Conservation (phyloP, 1,284 basidiomycete species). For the Polyporus tsugae region DNA sequence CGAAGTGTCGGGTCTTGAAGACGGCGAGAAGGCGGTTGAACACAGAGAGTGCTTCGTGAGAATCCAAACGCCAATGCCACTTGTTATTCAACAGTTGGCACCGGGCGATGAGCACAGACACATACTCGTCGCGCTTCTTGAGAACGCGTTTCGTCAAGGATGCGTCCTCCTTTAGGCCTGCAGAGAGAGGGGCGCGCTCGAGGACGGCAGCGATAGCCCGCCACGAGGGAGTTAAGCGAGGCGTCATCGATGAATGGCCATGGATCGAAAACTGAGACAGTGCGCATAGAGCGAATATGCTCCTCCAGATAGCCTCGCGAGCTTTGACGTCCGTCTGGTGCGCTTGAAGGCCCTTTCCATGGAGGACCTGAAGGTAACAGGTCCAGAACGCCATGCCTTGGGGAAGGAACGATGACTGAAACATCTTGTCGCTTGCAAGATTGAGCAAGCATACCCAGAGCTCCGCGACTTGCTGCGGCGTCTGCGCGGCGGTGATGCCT, state of each 20-base stretch:
- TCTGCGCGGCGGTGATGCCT: constrained; percentile 48
- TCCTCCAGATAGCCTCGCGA: constrained; percentile 80
- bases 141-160: constrained; percentile 51
- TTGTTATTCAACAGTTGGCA: constrained; percentile 75
- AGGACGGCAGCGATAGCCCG: constrained; percentile 66
- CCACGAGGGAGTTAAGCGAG: constrained; percentile 74
- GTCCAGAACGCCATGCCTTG: constrained; percentile 51
- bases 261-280: constrained; percentile 82
- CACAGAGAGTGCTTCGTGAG: constrained; percentile 66
- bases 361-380: constrained; percentile 48
- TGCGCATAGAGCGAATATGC: constrained; percentile 74
- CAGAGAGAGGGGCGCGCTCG: constrained; percentile 63
- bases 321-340: constrained; percentile 50
- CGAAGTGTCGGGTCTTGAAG: constrained; percentile 84
- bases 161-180: constrained; percentile 59
- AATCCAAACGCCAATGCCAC: constrained; percentile 74
- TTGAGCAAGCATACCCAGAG: constrained; percentile 85
- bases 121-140: constrained; percentile 77
- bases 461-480: constrained; percentile 51
- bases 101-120: constrained; percentile 76
- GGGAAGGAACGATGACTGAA: constrained; percentile 21
- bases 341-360: constrained; percentile 41
- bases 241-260: constrained; percentile 61
- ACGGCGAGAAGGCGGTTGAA: constrained; percentile 78
- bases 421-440: constrained; percentile 24